Evolutionary conservation across 352 stramenopile species (phyloP).

Genomic region (Pythium scleroteichum): DNA sequence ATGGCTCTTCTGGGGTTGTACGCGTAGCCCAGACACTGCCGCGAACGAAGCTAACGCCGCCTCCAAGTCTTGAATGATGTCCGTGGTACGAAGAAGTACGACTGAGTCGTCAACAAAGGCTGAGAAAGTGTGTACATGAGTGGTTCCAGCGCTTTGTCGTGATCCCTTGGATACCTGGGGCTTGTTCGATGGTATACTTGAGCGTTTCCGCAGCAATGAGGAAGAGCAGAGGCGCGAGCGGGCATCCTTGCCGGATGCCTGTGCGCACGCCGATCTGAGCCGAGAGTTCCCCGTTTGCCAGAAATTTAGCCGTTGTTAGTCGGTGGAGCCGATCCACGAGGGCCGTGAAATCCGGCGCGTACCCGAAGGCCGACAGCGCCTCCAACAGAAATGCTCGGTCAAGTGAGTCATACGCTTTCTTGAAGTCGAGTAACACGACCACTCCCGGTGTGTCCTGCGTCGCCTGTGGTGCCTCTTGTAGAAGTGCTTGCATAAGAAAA

Average conservation of each 20-base stretch:
- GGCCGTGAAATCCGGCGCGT: neutral
- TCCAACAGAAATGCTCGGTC: slow-evolving; percentile 14
- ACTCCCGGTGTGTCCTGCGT: neutral
- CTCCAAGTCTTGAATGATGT: neutral
- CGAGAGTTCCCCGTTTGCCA: slow-evolving; percentile 21
- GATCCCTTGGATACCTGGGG: neutral
- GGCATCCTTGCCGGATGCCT: slow-evolving; percentile 26
- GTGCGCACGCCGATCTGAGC: neutral
- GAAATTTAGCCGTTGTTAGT: slow-evolving; percentile 5
- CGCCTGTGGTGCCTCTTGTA: neutral
- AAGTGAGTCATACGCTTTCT: slow-evolving; percentile 28
- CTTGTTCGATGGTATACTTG: slow-evolving; percentile 5
- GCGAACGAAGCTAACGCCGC: slow-evolving; percentile 3
- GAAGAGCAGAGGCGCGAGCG: slow-evolving; percentile 28
- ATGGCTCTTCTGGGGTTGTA: slow-evolving; percentile 17
- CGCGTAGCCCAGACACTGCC: slow-evolving; percentile 10
- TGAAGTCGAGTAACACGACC: neutral
- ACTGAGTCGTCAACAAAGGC: slow-evolving; percentile 31
- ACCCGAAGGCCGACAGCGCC: slow-evolving; percentile 1
- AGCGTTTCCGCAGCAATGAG: slow-evolving; percentile 24
- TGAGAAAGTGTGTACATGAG: slow-evolving; percentile 10
- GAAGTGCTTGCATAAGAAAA: neutral
- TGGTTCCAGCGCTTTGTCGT: neutral
- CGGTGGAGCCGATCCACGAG: slow-evolving; percentile 9
- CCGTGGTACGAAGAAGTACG: neutral